Percentiles rank a stretch among this genome's conserved stretches.
Evolutionary conservation across 805 yeast species (phyloP).

Genomic region (Candida germanica): DNA sequence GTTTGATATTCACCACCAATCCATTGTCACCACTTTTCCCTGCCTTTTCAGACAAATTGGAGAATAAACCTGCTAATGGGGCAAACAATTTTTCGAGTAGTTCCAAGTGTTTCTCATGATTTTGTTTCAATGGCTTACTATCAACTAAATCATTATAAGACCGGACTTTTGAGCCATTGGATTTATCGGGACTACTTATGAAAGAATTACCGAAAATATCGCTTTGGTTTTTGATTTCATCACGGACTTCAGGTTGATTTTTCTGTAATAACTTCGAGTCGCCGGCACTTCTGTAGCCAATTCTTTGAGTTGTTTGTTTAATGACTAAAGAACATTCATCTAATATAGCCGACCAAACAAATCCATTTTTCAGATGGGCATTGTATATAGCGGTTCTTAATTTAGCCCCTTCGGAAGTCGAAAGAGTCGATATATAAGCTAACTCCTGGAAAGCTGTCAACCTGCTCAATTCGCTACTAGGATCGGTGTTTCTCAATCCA

Average conservation of each 20-base stretch:
- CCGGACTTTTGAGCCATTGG: conserved; percentile 2
- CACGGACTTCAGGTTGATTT: conserved; percentile 16
- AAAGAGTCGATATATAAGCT: conserved; percentile 56
- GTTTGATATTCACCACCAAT: conserved; percentile 12
- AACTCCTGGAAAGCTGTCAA: conserved; percentile 75
- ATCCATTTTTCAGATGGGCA: conserved; percentile 42
- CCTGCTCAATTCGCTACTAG: conserved; percentile 32
- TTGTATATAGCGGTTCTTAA: conserved; percentile 54
- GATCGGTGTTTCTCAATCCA: conserved; percentile 55
- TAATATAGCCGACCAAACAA: conserved; percentile 56
- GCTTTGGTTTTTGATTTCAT: conserved; percentile 13
- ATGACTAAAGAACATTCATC: conserved; percentile 59
- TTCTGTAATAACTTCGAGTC: conserved; percentile 29
- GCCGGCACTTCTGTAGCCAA: conserved; percentile 30
- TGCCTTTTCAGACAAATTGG: conserved; percentile 3
- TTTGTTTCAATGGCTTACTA: conserved; percentile 2
- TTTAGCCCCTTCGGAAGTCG: conserved; percentile 38
- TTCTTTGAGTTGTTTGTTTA: conserved; percentile 43
- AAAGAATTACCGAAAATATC: conserved; percentile 39
- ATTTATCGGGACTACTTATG: conserved; percentile 4
- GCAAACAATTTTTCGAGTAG: conserved; percentile 6
- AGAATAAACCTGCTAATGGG: conserved; percentile 6
- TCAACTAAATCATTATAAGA: conserved; percentile 11
- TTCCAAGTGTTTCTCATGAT: conserved; percentile 8
- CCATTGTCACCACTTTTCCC: conserved; percentile 1